Evolutionary conservation across 148 eudicot species (phyloP), one percentile per base, ranked within the genome.

Genomic region (Fagopyrum tataricum): DNA sequence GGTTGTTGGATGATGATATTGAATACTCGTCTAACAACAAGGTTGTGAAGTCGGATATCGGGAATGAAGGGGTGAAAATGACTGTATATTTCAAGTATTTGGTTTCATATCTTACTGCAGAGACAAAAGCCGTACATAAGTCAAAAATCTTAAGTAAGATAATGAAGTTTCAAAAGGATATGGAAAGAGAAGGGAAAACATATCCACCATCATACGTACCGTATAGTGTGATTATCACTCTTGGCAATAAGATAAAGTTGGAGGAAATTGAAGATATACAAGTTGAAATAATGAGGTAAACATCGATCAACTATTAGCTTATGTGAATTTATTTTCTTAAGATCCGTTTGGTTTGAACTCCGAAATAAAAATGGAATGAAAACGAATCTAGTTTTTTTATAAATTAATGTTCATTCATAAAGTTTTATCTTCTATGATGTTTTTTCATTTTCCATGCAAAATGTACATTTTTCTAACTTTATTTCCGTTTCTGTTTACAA

Each of bases 1-100:
- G 72, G 31, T 66, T 17, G 17, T 21, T 75, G 31, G 47, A 37
- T 18, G 49, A 47, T 41, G 53, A 43, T 71, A 6, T 17, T 7
- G 40, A 71, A 31, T 47, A 40, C 55, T 71, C 56, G 7, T 53
- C 66, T 13, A 42, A 75, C 31, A 24, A 2, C 42, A 15, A 75
- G 47, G 73, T 75, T 73, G 21, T 75, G 78, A 49, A 44, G 52
- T 47, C 52, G 7, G 78, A 69, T 12, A 31, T 75, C n/a, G 67
- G 73, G 13, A 31, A 62, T 1, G 48, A 59, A 7, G 66, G 61
- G 5, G 39, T 74, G 39, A 75, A 75, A 66, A 67, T 75, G 14
- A 56, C 17, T 0, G 59, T 75, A 8, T 41, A 68, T 69, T 75
- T 75, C 51, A 68, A 67, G 61, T 72, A 72, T 13, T 1, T 72